A percentile compares a stretch with the other conserved stretches of the same genome.
Conservation (phyloP, 2,329 filamentous ascomycete genomes). For the Calonectria montana region DNA sequence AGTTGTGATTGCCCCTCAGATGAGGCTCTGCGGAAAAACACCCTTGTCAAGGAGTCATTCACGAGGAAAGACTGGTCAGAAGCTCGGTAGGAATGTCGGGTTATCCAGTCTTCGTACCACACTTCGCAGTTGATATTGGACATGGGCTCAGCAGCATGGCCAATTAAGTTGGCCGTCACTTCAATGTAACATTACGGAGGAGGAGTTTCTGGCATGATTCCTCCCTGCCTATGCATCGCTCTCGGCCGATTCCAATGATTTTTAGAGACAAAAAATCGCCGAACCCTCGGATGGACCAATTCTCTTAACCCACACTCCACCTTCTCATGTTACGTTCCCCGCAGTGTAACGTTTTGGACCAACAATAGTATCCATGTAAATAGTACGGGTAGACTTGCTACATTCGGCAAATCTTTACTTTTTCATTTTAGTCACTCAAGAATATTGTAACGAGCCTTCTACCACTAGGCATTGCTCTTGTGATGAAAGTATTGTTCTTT, state of each 20-base stretch:
- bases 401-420: neutral
- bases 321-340: neutral
- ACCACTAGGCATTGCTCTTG: too few relatives aligned
- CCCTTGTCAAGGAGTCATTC: too few relatives aligned
- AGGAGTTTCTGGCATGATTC: neutral
- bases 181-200: too few relatives aligned
- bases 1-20: neutral
- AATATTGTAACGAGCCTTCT: too few relatives aligned
- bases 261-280: neutral
- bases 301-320: neutral
- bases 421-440: neutral
- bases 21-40: neutral
- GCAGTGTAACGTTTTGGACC: neutral
- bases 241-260: neutral
- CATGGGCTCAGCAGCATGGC: too few relatives aligned
- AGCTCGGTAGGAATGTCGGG: too few relatives aligned
- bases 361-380: neutral
- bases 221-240: neutral
- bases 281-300: neutral
- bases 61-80: neutral
- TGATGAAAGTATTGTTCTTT: too few relatives aligned
- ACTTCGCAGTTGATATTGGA: too few relatives aligned
- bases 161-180: too few relatives aligned
- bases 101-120: too few relatives aligned
- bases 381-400: neutral